Base-by-base conservation (phyloP, 352 stramenopile species). In the Globisporangium nodosum region DNA sequence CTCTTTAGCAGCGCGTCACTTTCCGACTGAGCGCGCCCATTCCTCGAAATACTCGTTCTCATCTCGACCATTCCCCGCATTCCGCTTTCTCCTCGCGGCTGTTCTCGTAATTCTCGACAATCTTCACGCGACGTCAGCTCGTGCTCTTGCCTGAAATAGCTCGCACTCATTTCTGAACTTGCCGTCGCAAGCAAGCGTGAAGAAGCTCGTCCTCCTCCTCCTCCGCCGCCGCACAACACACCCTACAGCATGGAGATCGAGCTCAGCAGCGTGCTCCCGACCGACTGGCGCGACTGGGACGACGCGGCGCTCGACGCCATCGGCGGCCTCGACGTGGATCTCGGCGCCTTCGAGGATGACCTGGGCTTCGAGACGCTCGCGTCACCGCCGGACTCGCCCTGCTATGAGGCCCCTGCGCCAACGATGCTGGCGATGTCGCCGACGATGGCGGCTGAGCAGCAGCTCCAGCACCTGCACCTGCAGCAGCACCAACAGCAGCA, bases 331-430 rank as follows among this genome's bases (percentile, higher is more conserved):
- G 81, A 88, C 51, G 64, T 79, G 42, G 81, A 91, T 27, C 55
- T 90, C 21, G 69, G 79, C 45, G 67, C 74, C 16, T 76, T 67
- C 15, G 70, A 72, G 15, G 78, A 90, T 52, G 76, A 85, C 54
- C 85, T 88, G 63, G 69, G 85, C 43, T 49, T 49, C 47, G 77
- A 85, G 49, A 59, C 49, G n/a, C 40, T 51, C 61, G 62, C 53
- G 52, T 57, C 56, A 21, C 60, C 68, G 40, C 64, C 70, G 3
- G 54, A 74, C 48, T 78, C 66, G 58, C 66, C 67, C 12, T 55
- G 69, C 16, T 79, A 73, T 52, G 33, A 18, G 11, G n/a, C 33
- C 1, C 24, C 24, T 6, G 18, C 49, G 8, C 3, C 5, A 5
- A 15, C 30, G 4, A 8, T 20, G 12, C 9, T 24, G 24, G 7